Evolutionary conservation across 2,329 filamentous ascomycete species (phyloP), one percentile per base, ranked within the genome.

Genomic region (Xylariaceae sp.): DNA sequence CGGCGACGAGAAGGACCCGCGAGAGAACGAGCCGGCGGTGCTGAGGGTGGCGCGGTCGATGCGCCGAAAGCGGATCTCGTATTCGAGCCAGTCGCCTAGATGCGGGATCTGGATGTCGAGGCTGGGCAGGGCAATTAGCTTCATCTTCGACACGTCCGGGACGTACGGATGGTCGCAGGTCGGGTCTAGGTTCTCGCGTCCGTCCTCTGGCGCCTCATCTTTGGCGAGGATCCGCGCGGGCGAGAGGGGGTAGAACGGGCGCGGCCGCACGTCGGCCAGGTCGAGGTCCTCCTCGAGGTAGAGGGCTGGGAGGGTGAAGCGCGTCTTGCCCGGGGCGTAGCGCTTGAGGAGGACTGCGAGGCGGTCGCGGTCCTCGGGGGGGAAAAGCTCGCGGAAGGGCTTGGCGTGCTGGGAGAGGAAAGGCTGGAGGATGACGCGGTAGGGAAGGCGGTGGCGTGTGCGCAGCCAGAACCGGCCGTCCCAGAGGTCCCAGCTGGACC

Each of bases 401-500:
- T 79, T 77, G 39, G 73, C 72, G 55, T 77, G 68, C 32, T 72
- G 71, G 1, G 63, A 58, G 2, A 70, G 65, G 59, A 80, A 77
- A 0, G 80, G 80, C 32, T 71, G 72, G 2, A 83, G 57, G 16
- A 70, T 64, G 15, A 80, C 68, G 13, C 66, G 65, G 47, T 70
- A 71, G 2, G 73, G 73, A 6, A 75, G 67, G 5, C 75, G 73
- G 44, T 74, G 69, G 18, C 68, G 67, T 9, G 83, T 51, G 15
- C 76, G 72, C 15, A 85, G 68, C 84, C 84, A 87, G 67, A 78
- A 86, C 2, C 84, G 79, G 0, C 81, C 79, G 65, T 87, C 84
- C 71, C 77, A 87, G 50, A 79, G 65, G 44, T 61, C 55, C 69
- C 73, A 74, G 1, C 48, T 56, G 34, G 61, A 54, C 66, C 67